Evolutionary conservation across 352 stramenopile species (phyloP).

Genomic region (Pythium scleroteichum): DNA sequence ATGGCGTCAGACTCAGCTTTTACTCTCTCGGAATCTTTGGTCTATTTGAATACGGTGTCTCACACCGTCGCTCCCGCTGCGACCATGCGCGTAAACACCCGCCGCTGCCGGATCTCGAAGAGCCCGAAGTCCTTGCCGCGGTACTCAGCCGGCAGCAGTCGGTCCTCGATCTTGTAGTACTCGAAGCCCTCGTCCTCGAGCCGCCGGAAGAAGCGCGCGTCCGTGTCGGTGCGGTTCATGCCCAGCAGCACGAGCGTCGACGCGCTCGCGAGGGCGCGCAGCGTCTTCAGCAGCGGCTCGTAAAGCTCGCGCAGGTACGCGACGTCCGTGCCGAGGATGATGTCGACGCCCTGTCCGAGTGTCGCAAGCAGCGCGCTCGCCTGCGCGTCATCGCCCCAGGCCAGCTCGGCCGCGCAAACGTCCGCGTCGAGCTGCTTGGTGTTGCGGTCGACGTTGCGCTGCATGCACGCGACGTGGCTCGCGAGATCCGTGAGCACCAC

Average conservation of each 20-base stretch:
- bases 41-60: not conserved
- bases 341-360: conserved; percentile 43
- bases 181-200: conserved; percentile 72
- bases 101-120: conserved; percentile 61
- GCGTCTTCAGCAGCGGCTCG: conserved; percentile 67
- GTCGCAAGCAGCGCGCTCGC: conserved; percentile 46
- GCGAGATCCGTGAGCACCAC: conserved; percentile 73
- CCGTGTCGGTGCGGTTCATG: conserved; percentile 72
- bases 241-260: conserved; percentile 68
- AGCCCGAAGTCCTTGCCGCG: conserved; percentile 80
- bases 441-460: conserved; percentile 64
- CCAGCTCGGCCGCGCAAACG: conserved; percentile 59
- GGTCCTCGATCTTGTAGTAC: conserved; percentile 82
- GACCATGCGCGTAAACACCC: conserved; percentile 12
- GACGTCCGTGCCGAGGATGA: conserved; percentile 83
- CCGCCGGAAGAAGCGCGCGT: conserved; percentile 61
- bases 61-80: not conserved
- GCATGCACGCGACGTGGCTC: conserved; percentile 55
- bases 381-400: conserved; percentile 51
- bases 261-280: conserved; percentile 42
- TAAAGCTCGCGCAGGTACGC: conserved; percentile 77
- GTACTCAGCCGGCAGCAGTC: conserved; percentile 50
- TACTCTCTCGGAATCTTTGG: no score
- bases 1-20: no score
- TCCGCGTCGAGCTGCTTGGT: conserved; percentile 33